Conservation (phyloP, 169 alveolate species). For the Plasmodium ovale region DNA sequence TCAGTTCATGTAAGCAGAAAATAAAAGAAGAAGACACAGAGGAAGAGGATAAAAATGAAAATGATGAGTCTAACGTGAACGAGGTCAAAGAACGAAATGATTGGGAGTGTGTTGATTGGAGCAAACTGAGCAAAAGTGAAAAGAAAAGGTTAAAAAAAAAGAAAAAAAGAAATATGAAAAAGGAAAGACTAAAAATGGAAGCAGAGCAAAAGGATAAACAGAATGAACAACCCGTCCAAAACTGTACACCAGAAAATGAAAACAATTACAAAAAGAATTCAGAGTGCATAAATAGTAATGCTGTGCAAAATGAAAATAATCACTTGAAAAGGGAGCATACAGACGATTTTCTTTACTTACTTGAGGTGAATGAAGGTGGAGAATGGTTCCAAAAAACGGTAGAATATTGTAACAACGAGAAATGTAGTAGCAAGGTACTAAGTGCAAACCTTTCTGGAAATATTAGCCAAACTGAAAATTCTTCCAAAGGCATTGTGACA, state of each 20-base stretch:
- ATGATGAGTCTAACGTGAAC: slow-evolving; percentile 40
- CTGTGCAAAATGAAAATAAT: neutral
- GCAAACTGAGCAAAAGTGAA: slow-evolving; percentile 44
- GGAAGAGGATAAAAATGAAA: slow-evolving; percentile 13
- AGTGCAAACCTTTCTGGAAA: neutral
- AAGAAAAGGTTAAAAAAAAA: slow-evolving; percentile 42
- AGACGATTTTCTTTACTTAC: no score
- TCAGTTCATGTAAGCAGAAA: neutral
- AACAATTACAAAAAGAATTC: neutral
- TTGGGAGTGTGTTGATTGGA: slow-evolving; percentile 29
- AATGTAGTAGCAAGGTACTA: neutral
- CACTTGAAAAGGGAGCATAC: no score
- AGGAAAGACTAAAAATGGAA: slow-evolving; percentile 52
- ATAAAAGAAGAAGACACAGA: neutral
- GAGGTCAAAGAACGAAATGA: slow-evolving; percentile 15
- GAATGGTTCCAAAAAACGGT: neutral
- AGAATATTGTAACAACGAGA: neutral
- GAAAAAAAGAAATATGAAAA: slow-evolving; percentile 36
- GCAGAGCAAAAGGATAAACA: neutral
- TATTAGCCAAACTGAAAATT: neutral
- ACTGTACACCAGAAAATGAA: neutral
- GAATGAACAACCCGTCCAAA: slow-evolving; percentile 1
- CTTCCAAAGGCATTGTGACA: neutral
- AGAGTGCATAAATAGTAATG: no score
- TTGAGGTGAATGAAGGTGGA: no score